Conservation (phyloP, 768 basidiomycete species). For the Psilocybe subaeruginosa region DNA sequence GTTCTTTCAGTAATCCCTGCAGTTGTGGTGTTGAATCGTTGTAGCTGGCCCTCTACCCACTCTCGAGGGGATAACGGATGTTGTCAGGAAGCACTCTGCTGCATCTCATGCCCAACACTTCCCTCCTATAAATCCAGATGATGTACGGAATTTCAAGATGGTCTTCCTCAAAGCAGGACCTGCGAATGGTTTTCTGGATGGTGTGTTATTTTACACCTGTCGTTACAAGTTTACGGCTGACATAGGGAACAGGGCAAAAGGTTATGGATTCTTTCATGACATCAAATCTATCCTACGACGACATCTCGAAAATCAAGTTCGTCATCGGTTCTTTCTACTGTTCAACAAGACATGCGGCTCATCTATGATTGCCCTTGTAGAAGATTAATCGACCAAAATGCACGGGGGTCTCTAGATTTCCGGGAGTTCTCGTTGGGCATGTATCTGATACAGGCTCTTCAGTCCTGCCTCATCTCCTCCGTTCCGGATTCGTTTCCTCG, state of each 20-base stretch:
- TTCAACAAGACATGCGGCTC: background rate
- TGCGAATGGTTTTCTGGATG: slow-evolving; percentile 54
- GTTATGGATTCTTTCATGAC: slow-evolving; percentile 67
- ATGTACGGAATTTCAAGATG: slow-evolving; percentile 56
- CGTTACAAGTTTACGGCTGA: slow-evolving; percentile 34
- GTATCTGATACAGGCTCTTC: slow-evolving; percentile 57
- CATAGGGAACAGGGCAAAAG: slow-evolving; percentile 46
- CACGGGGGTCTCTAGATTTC: slow-evolving; percentile 62
- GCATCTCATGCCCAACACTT: slow-evolving; percentile 32
- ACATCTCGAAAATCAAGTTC: slow-evolving; percentile 65
- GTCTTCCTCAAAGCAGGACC: slow-evolving; percentile 57
- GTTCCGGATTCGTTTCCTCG: slow-evolving; percentile 35
- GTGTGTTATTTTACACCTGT: slow-evolving; percentile 30
- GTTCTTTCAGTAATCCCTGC: slow-evolving; percentile 35
- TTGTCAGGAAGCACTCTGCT: slow-evolving; percentile 2
- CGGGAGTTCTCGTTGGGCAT: slow-evolving; percentile 73
- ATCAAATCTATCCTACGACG: slow-evolving; percentile 55
- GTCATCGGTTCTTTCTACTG: slow-evolving; percentile 16
- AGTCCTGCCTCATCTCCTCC: slow-evolving; percentile 32
- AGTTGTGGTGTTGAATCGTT: background rate
- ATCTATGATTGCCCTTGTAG: slow-evolving; percentile 30
- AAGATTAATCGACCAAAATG: slow-evolving; percentile 63
- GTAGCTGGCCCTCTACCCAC: slow-evolving; percentile 56
- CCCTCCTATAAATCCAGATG: slow-evolving; percentile 52
- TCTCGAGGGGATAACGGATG: slow-evolving; percentile 38